Base-by-base conservation (phyloP, 495 filamentous ascomycete species). In the Cairneyella variabilis region DNA sequence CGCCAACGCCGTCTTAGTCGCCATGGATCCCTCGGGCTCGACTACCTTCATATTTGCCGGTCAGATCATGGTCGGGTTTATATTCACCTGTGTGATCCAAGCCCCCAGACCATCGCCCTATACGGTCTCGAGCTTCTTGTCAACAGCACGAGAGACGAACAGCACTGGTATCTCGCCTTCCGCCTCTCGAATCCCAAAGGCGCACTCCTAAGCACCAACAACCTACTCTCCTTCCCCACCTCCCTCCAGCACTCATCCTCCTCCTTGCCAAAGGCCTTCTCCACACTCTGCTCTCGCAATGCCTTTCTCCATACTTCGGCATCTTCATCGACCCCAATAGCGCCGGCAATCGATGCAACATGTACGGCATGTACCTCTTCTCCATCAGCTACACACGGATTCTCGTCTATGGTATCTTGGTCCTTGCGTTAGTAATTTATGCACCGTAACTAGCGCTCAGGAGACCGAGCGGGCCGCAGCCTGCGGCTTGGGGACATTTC, bases 101-200 rank as follows among this genome's bases (percentile, higher is more conserved):
- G 61, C 60, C 11, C 36, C 60, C 25, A 69, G 26, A 73, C 74
- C 0, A 49, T 75, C 20, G 61, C 55, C 2, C 65, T 76, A 7
- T 73, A 76, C 60, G 68, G 66, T 42, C 49, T 66, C n/a, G 73
- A 77, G 53, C 70, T 72, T 10, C 49, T 74, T 5, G 70, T 73
- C 53, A 75, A 73, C 56, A 41, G 70, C 10, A 69, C 67, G 4
- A 58, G 74, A 17, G 74, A 76, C 53, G 72, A 77, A 54, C 34
- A 46, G 3, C 54, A 64, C 1, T 74, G 68, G 57, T 64, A 69
- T 12, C 46, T 54, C 20, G 53, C 63, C 6, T 60, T 56, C 30
- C 52, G 44, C 25, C 46, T 25, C 2, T 47, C 48, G n/a, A n/a
- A n/a, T n/a, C n/a, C n/a, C 10, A 66, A 67, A 11, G 66, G 42